Evolutionary conservation across 73 alveolate genomes (phyloP).

Genomic region (Tetrahymena malaccensis): DNA sequence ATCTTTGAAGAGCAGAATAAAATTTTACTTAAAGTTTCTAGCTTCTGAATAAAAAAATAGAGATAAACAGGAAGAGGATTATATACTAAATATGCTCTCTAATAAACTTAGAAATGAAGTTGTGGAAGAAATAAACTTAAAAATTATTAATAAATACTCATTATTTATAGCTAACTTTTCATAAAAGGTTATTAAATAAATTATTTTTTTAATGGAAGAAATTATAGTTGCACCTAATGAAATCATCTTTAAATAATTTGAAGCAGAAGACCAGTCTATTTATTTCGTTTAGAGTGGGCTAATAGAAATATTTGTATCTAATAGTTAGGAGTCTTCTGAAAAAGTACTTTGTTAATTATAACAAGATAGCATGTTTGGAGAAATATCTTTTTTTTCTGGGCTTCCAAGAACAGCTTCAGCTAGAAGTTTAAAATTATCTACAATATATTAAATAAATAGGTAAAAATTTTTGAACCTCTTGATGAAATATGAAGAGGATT

Average conservation of each 20-base stretch:
- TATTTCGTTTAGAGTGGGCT: neutral
- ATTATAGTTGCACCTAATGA: neutral
- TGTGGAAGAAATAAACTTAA: neutral
- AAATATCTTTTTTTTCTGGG: constrained; percentile 14
- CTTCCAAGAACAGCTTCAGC: constrained; percentile 33
- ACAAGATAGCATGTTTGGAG: constrained; percentile 12
- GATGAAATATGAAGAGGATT: neutral
- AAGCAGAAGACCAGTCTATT: neutral
- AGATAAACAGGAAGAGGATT: neutral
- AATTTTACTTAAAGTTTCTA: neutral
- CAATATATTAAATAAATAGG: neutral
- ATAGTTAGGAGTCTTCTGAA: neutral
- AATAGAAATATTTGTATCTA: neutral
- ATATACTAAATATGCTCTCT: neutral
- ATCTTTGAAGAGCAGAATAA: neutral
- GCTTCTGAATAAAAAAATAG: neutral
- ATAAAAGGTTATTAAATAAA: neutral
- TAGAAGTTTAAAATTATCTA: neutral
- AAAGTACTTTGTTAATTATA: neutral
- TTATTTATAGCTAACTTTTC: neutral
- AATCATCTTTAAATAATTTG: neutral
- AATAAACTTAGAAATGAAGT: neutral
- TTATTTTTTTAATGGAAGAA: neutral
- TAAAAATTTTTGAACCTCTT: neutral
- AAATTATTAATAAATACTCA: neutral